Base-by-base conservation (phyloP, 164 flowering plant genomes). In the Buxus sempervirens region DNA sequence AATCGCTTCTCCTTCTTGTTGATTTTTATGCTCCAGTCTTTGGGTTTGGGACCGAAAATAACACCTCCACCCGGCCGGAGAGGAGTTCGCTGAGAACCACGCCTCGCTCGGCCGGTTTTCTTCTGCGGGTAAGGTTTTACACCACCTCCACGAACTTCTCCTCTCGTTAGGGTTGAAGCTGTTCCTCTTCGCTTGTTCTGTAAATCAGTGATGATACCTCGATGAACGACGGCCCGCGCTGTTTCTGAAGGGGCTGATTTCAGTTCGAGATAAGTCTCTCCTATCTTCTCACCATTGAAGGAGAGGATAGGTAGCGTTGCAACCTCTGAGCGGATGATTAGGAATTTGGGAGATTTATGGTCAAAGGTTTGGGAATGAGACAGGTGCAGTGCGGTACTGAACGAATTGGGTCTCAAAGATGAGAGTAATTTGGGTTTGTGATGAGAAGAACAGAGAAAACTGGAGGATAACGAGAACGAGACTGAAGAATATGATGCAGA, bases 1-100 rank as follows among this genome's bases (percentile, higher is more conserved):
- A 95, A 75, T 61, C 86, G 63, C 83, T 92, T 95, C 83, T 95
- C 98, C 84, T 95, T 95, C 69, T 78, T 75, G 73, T 95, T 95
- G 26, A 95, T 95, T 78, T 92, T 95, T 26, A 90, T 83, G 60
- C 81, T 73, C 99, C 99, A 95, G 66, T 95, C 99, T 67, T 73
- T 82, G 0, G 99, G 99, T 69, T 89, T 92, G 2, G 99, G 99
- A 6, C 99, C 99, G 60, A 92, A 92, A 2, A 88, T 62, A 2
- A 95, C 97, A 2, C 97, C 99, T 0, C 99, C 99, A 4, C 99
- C 99, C 14, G 93, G 97, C n/a, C 97, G 81, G 41, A 95, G 88
- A 10, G 99, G 99, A 4, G 97, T 89, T 36, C 96, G 75, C 67
- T 76, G 83, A 0, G 97, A 90, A 13, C 99, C 99, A 0, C 88